A percentile compares a stretch with the other conserved stretches of the same genome.
phyloP scores from a whole-genome alignment of 2,329 filamentous ascomycete genomes.

The Cylindrodendrum hubeiense region DNA sequence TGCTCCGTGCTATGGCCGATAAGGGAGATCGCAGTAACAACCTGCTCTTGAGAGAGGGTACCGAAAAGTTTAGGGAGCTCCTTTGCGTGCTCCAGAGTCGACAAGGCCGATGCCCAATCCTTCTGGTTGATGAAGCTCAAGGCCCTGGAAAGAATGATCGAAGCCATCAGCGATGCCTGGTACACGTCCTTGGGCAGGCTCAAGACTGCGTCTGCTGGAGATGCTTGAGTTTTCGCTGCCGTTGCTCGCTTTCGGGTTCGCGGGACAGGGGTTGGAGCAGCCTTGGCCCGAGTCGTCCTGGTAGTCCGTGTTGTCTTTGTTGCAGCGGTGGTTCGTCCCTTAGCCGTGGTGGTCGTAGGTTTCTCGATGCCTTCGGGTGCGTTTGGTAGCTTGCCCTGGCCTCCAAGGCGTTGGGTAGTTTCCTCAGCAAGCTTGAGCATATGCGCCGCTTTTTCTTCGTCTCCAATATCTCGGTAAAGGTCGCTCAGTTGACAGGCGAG shows the following conservation, averaged over 20 bases:
- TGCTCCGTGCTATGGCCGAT: slow-evolving; percentile 77
- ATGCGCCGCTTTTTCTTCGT: slow-evolving; percentile 56
- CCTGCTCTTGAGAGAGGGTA: slow-evolving; percentile 62
- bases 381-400: slow-evolving; percentile 33
- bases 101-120: slow-evolving; percentile 70
- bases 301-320: slow-evolving; percentile 43
- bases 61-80: slow-evolving; percentile 56
- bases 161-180: slow-evolving; percentile 52
- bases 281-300: slow-evolving; percentile 40
- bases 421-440: slow-evolving; percentile 64
- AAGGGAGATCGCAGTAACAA: slow-evolving; percentile 76
- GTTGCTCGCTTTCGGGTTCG: slow-evolving; percentile 37
- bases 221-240: slow-evolving; percentile 41
- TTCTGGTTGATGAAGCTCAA: slow-evolving; percentile 60
- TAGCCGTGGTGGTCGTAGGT: slow-evolving; percentile 25
- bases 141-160: slow-evolving; percentile 54
- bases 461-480: slow-evolving; percentile 64
- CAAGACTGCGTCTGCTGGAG: slow-evolving; percentile 28
- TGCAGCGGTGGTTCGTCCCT: slow-evolving; percentile 34
- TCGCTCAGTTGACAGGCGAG: slow-evolving; percentile 69
- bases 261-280: slow-evolving; percentile 29
- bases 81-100: slow-evolving; percentile 64
- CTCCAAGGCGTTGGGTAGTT: slow-evolving; percentile 54
- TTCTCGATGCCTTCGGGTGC: slow-evolving; percentile 23
- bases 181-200: slow-evolving; percentile 49